Evolutionary conservation across 108 stramenopile genomes (phyloP), one percentile per base, ranked within the genome.

Genomic region (Nitzschia sp.): DNA sequence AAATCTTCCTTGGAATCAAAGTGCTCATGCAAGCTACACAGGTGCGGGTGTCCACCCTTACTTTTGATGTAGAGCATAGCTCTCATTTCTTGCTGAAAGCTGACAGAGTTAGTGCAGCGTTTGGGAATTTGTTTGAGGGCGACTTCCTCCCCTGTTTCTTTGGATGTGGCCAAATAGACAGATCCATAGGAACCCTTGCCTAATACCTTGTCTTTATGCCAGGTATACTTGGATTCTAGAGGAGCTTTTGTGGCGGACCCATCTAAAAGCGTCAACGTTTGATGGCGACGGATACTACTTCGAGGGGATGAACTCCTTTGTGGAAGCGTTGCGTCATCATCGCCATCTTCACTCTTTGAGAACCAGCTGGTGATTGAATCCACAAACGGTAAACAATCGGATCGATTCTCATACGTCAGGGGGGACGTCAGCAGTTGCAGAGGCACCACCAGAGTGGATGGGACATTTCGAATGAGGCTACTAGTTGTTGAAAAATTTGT

Each of bases 1-100:
- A 79, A 95, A 59, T 85, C 63, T 32, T 25, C 18, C 24, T 21
- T 9, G 25, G 80, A 77, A 29, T 92, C 88, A 65, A 88, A 91
- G 54, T 89, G 80, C 49, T 89, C 87, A 24, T 84, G 77, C 55
- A 95, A 57, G 2, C 74, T 77, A 54, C 84, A 85, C 18, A 95
- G 78, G 67, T 93, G 83, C 11, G 94, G 94, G 85, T 95, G 94
- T 34, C 85, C 88, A 46, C 86, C 88, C 54, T 70, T 70, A 0
- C 76, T 68, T 31, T 75, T 77, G 46, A 92, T 80, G 48, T 86
- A 77, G 23, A 85, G 53, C 62, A 92, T 69, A 18, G 87, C 85
- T 54, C 73, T 82, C 82, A 89, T 87, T 78, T 92, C 91, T 30
- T 84, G 70, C 61, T 87, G 84, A 63, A 91, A 88, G 56, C 62